Percentiles rank a stretch among this genome's conserved stretches.
These are phyloP conservation scores for Mycena epipterygia DNA, from an alignment of 768 basidiomycete genomes.

Conservation along the genomic window DNA sequence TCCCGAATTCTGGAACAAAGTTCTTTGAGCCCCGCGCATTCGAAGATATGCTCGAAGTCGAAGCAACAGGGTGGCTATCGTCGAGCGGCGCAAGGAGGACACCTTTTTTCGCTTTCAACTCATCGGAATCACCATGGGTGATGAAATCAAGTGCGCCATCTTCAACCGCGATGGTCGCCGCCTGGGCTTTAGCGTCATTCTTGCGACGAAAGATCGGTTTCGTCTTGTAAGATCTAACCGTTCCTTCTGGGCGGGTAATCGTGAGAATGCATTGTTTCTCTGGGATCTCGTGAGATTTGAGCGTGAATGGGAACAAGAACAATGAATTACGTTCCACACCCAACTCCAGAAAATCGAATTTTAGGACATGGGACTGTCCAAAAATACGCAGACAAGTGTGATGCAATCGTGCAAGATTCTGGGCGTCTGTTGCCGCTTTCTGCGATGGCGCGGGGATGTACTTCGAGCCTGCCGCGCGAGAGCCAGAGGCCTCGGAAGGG, in stretches of 20 bases:
- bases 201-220: slow-evolving; percentile 58
- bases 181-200: slow-evolving; percentile 67
- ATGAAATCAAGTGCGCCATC: slow-evolving; percentile 76
- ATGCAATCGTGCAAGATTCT: slow-evolving; percentile 52
- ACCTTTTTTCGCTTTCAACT: slow-evolving; percentile 49
- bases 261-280: slow-evolving; percentile 74
- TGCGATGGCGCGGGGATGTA: background rate
- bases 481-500: background rate
- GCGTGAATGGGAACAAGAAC: background rate
- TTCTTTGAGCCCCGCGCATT: background rate
- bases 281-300: slow-evolving; percentile 39
- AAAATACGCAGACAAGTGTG: slow-evolving; percentile 58
- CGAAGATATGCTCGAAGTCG: slow-evolving; percentile 4
- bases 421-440: background rate
- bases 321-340: slow-evolving; percentile 51
- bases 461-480: background rate
- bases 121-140: slow-evolving; percentile 55
- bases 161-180: slow-evolving; percentile 66
- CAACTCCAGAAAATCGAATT: slow-evolving; percentile 64
- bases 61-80: slow-evolving; percentile 22
- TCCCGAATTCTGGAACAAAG: background rate
- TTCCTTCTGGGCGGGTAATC: slow-evolving; percentile 68
- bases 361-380: slow-evolving; percentile 56
- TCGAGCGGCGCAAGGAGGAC: slow-evolving; percentile 50
- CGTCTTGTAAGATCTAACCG: slow-evolving; percentile 66